These are phyloP conservation scores for Hylodesmum podocarpum DNA, from an alignment of 306 rosid species.

Conservation along the genomic window DNA sequence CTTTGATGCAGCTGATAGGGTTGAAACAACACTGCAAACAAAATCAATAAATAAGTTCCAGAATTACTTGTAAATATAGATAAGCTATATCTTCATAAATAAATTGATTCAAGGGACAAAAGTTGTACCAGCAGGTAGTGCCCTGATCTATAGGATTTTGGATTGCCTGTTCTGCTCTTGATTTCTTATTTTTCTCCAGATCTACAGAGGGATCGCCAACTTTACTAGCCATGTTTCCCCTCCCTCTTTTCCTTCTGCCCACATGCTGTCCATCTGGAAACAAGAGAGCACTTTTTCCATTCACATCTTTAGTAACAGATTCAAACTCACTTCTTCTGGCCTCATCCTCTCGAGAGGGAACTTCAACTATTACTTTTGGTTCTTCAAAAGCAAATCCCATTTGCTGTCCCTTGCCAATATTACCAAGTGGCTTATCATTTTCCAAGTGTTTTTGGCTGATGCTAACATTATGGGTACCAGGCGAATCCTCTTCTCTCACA, in stretches of 20 bases:
- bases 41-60: constrained; percentile 1
- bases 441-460: constrained; percentile 30
- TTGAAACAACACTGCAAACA: constrained; percentile 54
- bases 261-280: constrained; percentile 34
- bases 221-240: constrained; percentile 32
- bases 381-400: constrained; percentile 54
- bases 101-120: neutral
- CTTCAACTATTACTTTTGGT: constrained; percentile 90
- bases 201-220: constrained; percentile 41
- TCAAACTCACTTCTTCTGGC: constrained; percentile 32
- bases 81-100: constrained; percentile 18
- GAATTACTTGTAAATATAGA: neutral
- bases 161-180: constrained; percentile 46
- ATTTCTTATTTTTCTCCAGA: constrained; percentile 55
- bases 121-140: constrained; percentile 47
- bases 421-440: constrained; percentile 38
- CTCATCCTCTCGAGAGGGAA: constrained; percentile 50
- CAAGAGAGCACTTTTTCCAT: constrained; percentile 38
- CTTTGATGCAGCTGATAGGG: constrained; percentile 37
- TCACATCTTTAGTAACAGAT: constrained; percentile 43
- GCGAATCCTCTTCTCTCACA: constrained; percentile 32
- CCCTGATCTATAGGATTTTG: constrained; percentile 36
- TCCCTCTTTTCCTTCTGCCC: constrained; percentile 71
- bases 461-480: constrained; percentile 32
- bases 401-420: constrained; percentile 40